Evolutionary conservation across 176 grass and related monocot species (phyloP).

Genomic region (Avena atlantica): DNA sequence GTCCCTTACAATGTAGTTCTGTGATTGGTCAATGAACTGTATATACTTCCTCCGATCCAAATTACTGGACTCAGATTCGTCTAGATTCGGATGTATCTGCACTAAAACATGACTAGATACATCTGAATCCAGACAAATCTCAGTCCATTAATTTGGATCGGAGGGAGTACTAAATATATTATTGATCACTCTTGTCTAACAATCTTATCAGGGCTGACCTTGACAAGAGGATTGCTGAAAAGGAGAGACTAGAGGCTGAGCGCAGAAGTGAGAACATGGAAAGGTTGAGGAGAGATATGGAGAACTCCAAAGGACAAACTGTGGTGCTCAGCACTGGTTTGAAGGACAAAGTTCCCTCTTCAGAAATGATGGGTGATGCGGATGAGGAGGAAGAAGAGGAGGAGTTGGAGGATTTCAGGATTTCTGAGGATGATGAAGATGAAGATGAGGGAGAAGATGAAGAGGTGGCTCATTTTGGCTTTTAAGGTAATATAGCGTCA

Average conservation of each 20-base stretch:
- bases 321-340: conserved; percentile 88
- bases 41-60: neutral
- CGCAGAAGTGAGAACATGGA: conserved; percentile 79
- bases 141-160: too few relatives aligned
- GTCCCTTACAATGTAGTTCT: conserved; percentile 1
- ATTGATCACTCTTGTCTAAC: conserved; percentile 26
- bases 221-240: conserved; percentile 91
- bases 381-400: conserved; percentile 77
- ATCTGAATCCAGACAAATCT: too few relatives aligned
- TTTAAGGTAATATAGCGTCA: conserved; percentile 51
- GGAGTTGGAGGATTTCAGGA: conserved; percentile 51
- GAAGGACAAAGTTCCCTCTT: conserved; percentile 60
- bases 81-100: too few relatives aligned
- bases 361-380: conserved; percentile 64
- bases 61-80: too few relatives aligned
- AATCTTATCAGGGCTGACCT: conserved; percentile 76
- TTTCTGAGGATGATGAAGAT: conserved; percentile 78
- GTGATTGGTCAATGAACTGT: conserved; percentile 7
- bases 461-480: conserved; percentile 69
- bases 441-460: conserved; percentile 84
- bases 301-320: conserved; percentile 87
- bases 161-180: neutral
- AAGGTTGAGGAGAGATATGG: conserved; percentile 82
- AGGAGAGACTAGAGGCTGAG: conserved; percentile 73
- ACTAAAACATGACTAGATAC: too few relatives aligned